Percentiles rank a stretch among this genome's conserved stretches.
phyloP scores from a whole-genome alignment of 2,329 filamentous ascomycete species.

The Stachybotrys elegans region DNA sequence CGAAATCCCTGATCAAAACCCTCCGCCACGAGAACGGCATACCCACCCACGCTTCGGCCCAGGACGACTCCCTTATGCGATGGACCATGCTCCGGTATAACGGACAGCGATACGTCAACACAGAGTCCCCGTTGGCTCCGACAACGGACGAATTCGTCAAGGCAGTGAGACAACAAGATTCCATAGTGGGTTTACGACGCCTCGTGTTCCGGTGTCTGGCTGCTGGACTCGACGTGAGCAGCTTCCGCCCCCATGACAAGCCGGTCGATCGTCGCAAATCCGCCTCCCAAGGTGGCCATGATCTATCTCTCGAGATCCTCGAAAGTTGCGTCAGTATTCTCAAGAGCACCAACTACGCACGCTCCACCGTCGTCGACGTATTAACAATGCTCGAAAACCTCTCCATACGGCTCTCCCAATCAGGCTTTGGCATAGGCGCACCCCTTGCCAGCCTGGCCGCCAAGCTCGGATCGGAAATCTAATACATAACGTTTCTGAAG shows the following conservation, averaged over 20 bases:
- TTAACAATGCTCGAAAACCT: conserved; percentile 38
- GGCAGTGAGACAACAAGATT: conserved; percentile 16
- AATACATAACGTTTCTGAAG: too few relatives aligned
- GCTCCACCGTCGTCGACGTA: conserved; percentile 10
- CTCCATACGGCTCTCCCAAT: conserved; percentile 22
- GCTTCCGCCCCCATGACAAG: conserved; percentile 10
- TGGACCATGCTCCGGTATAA: conserved; percentile 28
- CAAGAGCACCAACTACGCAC: conserved; percentile 3
- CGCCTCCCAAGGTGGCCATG: background rate
- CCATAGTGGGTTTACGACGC: conserved; percentile 22
- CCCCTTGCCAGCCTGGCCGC: conserved; percentile 24
- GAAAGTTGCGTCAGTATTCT: conserved; percentile 16
- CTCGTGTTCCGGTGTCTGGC: conserved; percentile 22
- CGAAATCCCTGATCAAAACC: too few relatives aligned
- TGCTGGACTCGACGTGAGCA: conserved; percentile 13
- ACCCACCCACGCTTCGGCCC: conserved; percentile 16
- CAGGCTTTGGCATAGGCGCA: conserved; percentile 16
- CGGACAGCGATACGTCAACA: too few relatives aligned
- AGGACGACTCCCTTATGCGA: conserved; percentile 26
- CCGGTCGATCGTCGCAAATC: background rate
- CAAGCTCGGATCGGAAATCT: too few relatives aligned
- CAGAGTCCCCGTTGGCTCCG: background rate
- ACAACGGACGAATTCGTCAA: conserved; percentile 11
- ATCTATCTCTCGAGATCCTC: conserved; percentile 16
- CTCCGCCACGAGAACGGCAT: conserved; percentile 24